Evolutionary conservation across 768 basidiomycete genomes (phyloP).

Genomic region (Collybia sp.): DNA sequence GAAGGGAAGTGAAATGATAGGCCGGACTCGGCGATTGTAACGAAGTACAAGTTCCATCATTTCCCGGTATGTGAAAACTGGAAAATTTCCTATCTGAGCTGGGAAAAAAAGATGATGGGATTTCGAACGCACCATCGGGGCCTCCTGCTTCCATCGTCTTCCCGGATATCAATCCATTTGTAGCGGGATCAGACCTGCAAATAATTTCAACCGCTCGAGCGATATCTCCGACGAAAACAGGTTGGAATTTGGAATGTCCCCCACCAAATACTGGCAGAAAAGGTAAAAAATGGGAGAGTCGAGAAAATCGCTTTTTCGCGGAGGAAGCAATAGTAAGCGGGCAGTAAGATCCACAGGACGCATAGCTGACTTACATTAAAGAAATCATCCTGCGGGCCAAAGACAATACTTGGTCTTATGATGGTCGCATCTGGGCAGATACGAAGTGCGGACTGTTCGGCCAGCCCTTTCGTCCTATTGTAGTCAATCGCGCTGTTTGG

Average conservation of each 20-base stretch:
- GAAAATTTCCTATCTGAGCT: neutral
- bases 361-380: conserved; percentile 48
- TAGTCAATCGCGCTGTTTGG: conserved; percentile 40
- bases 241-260: conserved; percentile 69
- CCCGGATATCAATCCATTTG: conserved; percentile 40
- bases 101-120: neutral
- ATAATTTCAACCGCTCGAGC: conserved; percentile 57
- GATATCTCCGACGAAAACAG: conserved; percentile 69
- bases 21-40: conserved; percentile 45
- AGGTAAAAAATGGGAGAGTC: conserved; percentile 55
- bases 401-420: conserved; percentile 68
- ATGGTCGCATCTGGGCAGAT: conserved; percentile 51
- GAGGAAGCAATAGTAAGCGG: neutral
- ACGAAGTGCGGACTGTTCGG: conserved; percentile 48
- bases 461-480: conserved; percentile 61
- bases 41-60: conserved; percentile 61
- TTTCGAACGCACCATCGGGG: conserved; percentile 25
- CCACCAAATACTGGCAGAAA: conserved; percentile 68
- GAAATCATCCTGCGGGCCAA: conserved; percentile 63
- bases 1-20: conserved; percentile 63
- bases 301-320: conserved; percentile 51
- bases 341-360: too few species aligned
- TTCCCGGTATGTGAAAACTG: conserved; percentile 65
- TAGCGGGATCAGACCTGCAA: conserved; percentile 36
- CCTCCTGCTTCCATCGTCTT: conserved; percentile 44